phyloP scores from a whole-genome alignment of 1,139 yeast species.

The Protomyces pachydermus region DNA sequence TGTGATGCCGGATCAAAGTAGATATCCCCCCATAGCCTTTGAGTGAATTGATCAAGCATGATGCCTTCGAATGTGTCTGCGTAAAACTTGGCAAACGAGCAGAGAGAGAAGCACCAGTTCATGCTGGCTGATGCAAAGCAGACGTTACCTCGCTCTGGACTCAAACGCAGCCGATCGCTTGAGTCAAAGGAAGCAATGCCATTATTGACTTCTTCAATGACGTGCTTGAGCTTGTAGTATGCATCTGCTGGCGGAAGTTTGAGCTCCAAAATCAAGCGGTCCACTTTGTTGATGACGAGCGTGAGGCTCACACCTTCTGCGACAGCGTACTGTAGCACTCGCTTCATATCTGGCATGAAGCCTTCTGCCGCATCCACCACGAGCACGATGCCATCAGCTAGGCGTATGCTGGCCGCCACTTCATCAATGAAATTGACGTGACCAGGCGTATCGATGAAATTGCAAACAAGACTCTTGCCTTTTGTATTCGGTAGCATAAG shows the following conservation, averaged over 20 bases:
- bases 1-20: conserved; percentile 48
- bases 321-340: conserved; percentile 50
- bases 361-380: conserved; percentile 89
- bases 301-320: conserved; percentile 50
- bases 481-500: conserved; percentile 54
- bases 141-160: conserved; percentile 64
- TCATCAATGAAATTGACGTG: conserved; percentile 82
- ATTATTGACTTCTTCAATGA: conserved; percentile 60
- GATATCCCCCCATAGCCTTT: conserved; percentile 72
- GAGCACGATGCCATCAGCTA: conserved; percentile 62
- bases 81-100: conserved; percentile 60
- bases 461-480: conserved; percentile 56
- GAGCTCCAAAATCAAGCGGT: conserved; percentile 71
- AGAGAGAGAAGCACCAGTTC: conserved; percentile 59
- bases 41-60: conserved; percentile 47
- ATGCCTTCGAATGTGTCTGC: conserved; percentile 38
- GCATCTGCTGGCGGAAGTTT: conserved; percentile 70
- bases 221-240: conserved; percentile 58
- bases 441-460: conserved; percentile 84
- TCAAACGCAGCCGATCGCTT: conserved; percentile 37
- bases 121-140: conserved; percentile 66
- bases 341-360: conserved; percentile 51
- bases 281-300: conserved; percentile 75
- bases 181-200: conserved; percentile 43
- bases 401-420: conserved; percentile 51